Conservation (phyloP, 257 asterid species). For the Solanum pimpinellifolium region DNA sequence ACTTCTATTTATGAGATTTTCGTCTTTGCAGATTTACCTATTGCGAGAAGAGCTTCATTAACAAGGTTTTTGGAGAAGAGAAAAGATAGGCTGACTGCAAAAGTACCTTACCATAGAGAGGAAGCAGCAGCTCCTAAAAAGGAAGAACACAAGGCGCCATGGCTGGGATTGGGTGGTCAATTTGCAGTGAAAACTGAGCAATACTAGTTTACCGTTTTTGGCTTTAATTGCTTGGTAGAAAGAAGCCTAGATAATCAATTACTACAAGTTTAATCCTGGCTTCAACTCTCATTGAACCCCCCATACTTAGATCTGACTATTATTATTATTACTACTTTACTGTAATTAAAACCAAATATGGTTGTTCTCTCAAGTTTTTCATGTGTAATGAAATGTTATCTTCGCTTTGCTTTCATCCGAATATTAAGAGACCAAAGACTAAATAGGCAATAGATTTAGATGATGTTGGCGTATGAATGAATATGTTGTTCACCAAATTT, state of each 20-base stretch:
- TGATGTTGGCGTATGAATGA: background rate
- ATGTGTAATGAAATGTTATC: background rate
- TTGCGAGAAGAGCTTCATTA: conserved; percentile 30
- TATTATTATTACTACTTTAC: background rate
- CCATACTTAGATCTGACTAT: background rate
- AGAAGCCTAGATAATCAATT: background rate
- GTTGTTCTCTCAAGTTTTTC: background rate
- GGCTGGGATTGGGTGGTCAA: conserved; percentile 23
- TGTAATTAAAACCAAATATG: background rate
- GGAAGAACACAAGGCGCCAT: conserved; percentile 11
- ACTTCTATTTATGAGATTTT: background rate
- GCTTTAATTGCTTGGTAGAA: background rate
- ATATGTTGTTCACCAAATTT: background rate
- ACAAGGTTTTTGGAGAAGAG: conserved; percentile 37
- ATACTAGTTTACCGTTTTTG: background rate
- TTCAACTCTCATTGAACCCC: background rate
- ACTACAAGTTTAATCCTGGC: background rate
- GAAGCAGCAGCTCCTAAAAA: background rate
- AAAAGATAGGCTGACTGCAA: conserved; percentile 28
- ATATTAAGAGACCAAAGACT: background rate
- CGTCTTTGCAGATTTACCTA: conserved; percentile 21
- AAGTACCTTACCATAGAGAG: conserved; percentile 14
- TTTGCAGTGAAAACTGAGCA: conserved; percentile 15
- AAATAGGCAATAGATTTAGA: background rate
- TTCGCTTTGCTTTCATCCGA: background rate